Base-by-base conservation (phyloP, 2,329 filamentous ascomycete genomes). In the Trichoderma sp. region DNA sequence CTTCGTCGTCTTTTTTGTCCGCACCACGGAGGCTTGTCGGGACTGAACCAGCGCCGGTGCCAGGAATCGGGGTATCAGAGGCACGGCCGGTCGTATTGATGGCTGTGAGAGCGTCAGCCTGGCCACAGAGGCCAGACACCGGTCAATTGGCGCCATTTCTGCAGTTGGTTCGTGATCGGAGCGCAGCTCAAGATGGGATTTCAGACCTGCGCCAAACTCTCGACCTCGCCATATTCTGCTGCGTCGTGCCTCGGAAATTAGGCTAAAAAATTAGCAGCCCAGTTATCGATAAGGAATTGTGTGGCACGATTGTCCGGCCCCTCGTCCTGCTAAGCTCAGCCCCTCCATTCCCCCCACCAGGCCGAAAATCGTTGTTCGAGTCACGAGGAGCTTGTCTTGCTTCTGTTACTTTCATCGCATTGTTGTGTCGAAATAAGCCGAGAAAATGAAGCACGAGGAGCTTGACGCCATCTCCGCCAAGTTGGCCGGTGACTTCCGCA, bases 401-500 rank as follows among this genome's bases (percentile, higher is more conserved):
- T 71, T 73, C 62, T 61, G 15, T 56, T 21, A 12, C 18, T n/a
- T 72, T 69, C 65, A 51, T 32, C 11, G 26, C 7, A 69, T 28
- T n/a, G 26, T 12, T 36, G 61, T 58, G 28, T 47, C 15, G 75
- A 85, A 69, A 28, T 11, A 51, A 47, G 66, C 39, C 15, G 39
- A 62, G 30, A 62, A 76, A 70, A 89, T 90, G 88, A 89, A 89
- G 83, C 79, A 82, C 75, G 85, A 87, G 76, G 87, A 89, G 80
- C 83, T 90, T 75, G 82, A 85, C 73, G 81, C 84, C 71, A 81
- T 90, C 64, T 83, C 86, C 73, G 82, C 81, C 77, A 84, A 84
- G 76, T 83, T 90, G 73, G 81, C 83, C 73, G 86, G 85, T 51
- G 93, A 97, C 82, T 96, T 97, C 84, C 97, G 96, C 84, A 86